These are phyloP conservation scores for Phaeophleospora eucalypticola DNA, from an alignment of 2,329 filamentous ascomycete genomes.

Conservation along the genomic window DNA sequence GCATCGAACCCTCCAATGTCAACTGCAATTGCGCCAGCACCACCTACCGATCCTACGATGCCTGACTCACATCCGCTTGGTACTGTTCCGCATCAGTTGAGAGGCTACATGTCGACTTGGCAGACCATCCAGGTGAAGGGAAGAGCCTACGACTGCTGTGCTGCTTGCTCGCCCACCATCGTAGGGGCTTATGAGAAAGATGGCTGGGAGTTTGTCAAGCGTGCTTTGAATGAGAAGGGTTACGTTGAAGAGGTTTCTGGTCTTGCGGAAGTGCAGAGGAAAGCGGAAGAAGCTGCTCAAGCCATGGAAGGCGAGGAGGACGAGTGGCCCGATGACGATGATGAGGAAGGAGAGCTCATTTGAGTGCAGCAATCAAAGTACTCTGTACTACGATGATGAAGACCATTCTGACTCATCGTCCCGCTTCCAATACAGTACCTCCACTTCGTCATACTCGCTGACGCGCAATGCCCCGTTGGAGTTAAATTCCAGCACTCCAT, in stretches of 20 bases:
- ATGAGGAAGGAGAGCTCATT: slow-evolving; percentile 48
- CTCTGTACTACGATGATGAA: too few species aligned
- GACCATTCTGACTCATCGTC: too few species aligned
- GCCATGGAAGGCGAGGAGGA: slow-evolving; percentile 61
- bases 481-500: too few species aligned
- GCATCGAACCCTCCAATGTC: slow-evolving; percentile 28
- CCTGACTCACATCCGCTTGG: slow-evolving; percentile 53
- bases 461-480: too few species aligned
- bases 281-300: slow-evolving; percentile 43
- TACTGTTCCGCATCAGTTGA: slow-evolving; percentile 73
- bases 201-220: slow-evolving; percentile 73
- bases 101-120: slow-evolving; percentile 71
- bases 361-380: too few species aligned
- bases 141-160: slow-evolving; percentile 74
- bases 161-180: slow-evolving; percentile 70
- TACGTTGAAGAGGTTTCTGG: slow-evolving; percentile 76
- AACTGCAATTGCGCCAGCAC: slow-evolving; percentile 28
- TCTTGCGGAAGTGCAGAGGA: slow-evolving; percentile 61
- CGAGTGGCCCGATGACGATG: slow-evolving; percentile 49
- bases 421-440: too few species aligned
- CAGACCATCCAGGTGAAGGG: slow-evolving; percentile 70
- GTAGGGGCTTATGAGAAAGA: slow-evolving; percentile 62
- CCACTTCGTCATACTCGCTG: too few species aligned
- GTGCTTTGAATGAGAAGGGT: slow-evolving; percentile 68
- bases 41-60: slow-evolving; percentile 29